Evolutionary conservation across 1,284 basidiomycete genomes (phyloP).

Genomic region (Papiliotrema fonsecae): DNA sequence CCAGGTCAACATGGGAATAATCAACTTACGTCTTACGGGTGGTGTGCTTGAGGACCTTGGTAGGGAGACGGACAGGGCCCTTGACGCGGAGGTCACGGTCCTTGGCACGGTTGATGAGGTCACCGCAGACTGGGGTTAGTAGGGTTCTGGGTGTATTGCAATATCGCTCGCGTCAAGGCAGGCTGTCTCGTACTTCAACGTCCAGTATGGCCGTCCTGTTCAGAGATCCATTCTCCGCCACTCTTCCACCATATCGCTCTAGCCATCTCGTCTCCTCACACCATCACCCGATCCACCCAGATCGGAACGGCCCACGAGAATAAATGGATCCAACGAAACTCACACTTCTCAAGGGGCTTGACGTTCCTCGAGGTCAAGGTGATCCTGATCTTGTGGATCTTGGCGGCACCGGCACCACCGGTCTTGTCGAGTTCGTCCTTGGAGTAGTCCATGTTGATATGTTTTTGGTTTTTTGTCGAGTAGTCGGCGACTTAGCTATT

Average conservation of each 20-base stretch:
- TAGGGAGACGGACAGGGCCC: conserved; percentile 97
- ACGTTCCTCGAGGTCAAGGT: conserved; percentile 98
- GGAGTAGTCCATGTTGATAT: conserved; percentile 79
- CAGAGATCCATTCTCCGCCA: too few species aligned
- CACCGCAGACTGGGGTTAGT: conserved; percentile 69
- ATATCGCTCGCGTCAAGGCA: too few species aligned
- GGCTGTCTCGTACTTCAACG: not conserved
- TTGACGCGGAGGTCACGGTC: conserved; percentile 99
- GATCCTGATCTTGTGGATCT: conserved; percentile 99
- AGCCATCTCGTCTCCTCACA: too few species aligned
- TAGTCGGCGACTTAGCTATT: conserved; percentile 26
- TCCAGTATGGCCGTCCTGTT: too few species aligned
- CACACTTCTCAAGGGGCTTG: conserved; percentile 98
- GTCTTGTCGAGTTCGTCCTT: conserved; percentile 91
- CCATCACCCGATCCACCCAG: too few species aligned
- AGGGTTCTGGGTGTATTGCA: too few species aligned
- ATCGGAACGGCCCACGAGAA: too few species aligned
- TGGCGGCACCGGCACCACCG: conserved; percentile 74
- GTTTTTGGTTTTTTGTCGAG: conserved; percentile 4
- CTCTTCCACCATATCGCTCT: too few species aligned
- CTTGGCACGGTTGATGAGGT: conserved; percentile 98
- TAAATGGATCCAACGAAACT: conserved; percentile 29
- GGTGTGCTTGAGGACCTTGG: conserved; percentile 97
- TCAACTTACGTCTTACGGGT: conserved; percentile 88
- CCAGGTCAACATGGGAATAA: too few species aligned